These are phyloP conservation scores for Cichorium intybus DNA, from an alignment of 140 eudicot species.

Conservation along the genomic window DNA sequence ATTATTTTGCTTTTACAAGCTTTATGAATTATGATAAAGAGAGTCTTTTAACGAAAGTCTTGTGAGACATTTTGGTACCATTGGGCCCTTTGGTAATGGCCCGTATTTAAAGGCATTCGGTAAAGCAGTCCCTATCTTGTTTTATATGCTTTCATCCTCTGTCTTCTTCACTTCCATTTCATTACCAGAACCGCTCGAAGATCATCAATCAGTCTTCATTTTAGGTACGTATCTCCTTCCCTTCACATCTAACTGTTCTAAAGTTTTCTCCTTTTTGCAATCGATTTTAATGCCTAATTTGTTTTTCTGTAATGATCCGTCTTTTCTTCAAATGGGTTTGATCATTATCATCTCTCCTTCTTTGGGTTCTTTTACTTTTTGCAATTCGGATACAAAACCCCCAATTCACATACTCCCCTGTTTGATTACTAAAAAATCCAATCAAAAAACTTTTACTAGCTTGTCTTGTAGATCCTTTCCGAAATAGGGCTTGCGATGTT, in stretches of 20 bases:
- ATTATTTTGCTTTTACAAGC: background rate
- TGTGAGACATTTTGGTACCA: background rate
- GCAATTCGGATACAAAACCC: background rate
- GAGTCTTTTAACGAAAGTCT: background rate
- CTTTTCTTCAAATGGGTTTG: constrained; percentile 4
- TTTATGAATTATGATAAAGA: background rate
- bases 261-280: background rate
- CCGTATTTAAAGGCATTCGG: background rate
- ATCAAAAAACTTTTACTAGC: background rate
- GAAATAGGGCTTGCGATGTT: background rate
- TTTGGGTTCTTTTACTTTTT: background rate
- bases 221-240: constrained; percentile 20
- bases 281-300: background rate
- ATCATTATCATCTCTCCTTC: background rate
- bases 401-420: background rate
- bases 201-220: constrained; percentile 27
- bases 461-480: background rate
- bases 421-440: constrained; percentile 4
- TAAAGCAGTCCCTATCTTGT: background rate
- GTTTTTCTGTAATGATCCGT: constrained; percentile 6
- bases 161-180: constrained; percentile 21
- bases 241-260: background rate
- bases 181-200: constrained; percentile 14
- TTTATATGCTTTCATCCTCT: constrained; percentile 7
- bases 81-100: background rate